These are phyloP conservation scores for Dimocarpus longan DNA, from an alignment of 345 rosid genomes.

Conservation along the genomic window DNA sequence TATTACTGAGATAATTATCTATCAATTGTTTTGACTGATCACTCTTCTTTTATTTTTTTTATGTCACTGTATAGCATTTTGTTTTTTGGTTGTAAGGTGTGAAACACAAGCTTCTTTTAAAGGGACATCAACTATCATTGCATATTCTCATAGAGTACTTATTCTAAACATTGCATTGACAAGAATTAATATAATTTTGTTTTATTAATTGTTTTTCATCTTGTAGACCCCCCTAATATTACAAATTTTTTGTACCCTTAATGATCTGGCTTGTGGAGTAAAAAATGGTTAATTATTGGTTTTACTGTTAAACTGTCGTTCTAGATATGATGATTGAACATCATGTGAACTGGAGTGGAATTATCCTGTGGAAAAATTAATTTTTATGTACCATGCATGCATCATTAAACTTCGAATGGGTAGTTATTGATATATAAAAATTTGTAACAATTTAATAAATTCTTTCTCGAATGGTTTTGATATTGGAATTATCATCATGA, in stretches of 20 bases:
- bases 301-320: conserved; percentile 29
- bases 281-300: not conserved
- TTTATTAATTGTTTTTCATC: too few relatives aligned
- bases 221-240: too few relatives aligned
- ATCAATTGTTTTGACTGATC: conserved; percentile 1
- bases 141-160: conserved; percentile 29
- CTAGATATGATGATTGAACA: conserved; percentile 54
- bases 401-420: conserved; percentile 18
- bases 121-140: conserved; percentile 50
- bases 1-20: not conserved
- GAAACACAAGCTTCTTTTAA: conserved; percentile 50
- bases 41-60: conserved; percentile 34
- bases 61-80: not conserved
- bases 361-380: conserved; percentile 25
- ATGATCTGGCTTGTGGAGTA: conserved; percentile 14
- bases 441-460: not conserved
- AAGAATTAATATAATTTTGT: too few relatives aligned
- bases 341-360: conserved; percentile 45
- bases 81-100: conserved; percentile 38
- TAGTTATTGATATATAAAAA: conserved; percentile 11
- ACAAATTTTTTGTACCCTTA: too few relatives aligned
- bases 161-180: conserved; percentile 24
- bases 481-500: conserved; percentile 18
- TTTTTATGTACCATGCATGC: conserved; percentile 2
- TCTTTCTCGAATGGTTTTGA: conserved; percentile 8